These are phyloP conservation scores for Mycena vitilis DNA, from an alignment of 768 basidiomycete genomes.

Conservation along the genomic window DNA sequence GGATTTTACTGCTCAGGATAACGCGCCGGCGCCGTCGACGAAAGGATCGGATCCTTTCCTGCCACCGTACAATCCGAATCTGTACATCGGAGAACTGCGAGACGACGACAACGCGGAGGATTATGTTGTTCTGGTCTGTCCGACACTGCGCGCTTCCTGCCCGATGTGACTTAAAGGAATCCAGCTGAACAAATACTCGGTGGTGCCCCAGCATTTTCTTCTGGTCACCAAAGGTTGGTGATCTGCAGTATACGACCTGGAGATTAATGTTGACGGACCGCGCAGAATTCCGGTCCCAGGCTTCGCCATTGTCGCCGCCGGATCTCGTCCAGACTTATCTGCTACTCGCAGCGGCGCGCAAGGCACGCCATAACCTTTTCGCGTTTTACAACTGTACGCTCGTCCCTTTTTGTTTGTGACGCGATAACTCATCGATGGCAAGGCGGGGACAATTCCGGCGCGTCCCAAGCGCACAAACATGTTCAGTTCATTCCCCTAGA, in stretches of 20 bases:
- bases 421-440: slow-evolving; percentile 39
- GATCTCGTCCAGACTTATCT: slow-evolving; percentile 84
- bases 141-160: slow-evolving; percentile 3
- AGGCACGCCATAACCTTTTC: slow-evolving; percentile 69
- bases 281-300: slow-evolving; percentile 80
- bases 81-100: slow-evolving; percentile 80
- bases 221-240: slow-evolving; percentile 82
- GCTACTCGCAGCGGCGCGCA: slow-evolving; percentile 77
- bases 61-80: slow-evolving; percentile 85
- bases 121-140: slow-evolving; percentile 78
- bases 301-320: slow-evolving; percentile 80
- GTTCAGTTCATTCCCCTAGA: slow-evolving; percentile 84
- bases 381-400: slow-evolving; percentile 91
- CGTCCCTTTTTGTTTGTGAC: background rate
- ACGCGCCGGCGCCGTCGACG: slow-evolving; percentile 33
- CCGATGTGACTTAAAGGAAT: slow-evolving; percentile 4
- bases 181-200: slow-evolving; percentile 89
- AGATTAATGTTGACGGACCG: background rate
- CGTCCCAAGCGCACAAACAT: slow-evolving; percentile 93
- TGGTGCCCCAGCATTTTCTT: slow-evolving; percentile 89
- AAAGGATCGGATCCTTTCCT: slow-evolving; percentile 75
- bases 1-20: slow-evolving; percentile 42
- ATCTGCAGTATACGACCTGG: background rate
- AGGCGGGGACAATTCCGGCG: slow-evolving; percentile 83
- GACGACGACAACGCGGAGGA: slow-evolving; percentile 67